Conservation (phyloP, 176 grass and related monocot species). For the Miscanthus lutarioriparius region DNA sequence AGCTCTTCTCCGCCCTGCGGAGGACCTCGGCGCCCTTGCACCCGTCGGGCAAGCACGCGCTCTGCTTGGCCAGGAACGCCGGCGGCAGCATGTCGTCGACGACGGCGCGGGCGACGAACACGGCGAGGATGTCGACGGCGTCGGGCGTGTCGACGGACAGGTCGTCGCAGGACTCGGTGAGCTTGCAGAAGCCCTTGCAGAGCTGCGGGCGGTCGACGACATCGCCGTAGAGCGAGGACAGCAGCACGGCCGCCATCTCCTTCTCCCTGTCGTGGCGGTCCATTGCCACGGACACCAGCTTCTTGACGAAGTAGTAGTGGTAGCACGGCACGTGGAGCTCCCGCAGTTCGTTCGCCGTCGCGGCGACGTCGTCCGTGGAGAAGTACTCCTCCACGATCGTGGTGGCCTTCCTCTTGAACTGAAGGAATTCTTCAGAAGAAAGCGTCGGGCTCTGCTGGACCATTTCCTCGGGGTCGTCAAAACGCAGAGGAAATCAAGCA, state of each 20-base stretch:
- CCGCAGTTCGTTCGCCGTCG: conserved; percentile 50
- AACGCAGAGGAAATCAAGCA: neutral
- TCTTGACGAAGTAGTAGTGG: conserved; percentile 78
- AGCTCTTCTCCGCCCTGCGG: conserved; percentile 45
- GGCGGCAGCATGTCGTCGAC: conserved; percentile 74
- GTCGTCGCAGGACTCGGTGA: conserved; percentile 69
- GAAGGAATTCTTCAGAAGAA: conserved; percentile 42
- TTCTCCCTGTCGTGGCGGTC: conserved; percentile 81
- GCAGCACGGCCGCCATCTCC: conserved; percentile 71
- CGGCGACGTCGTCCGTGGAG: conserved; percentile 50
- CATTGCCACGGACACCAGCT: conserved; percentile 67
- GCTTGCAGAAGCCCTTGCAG: conserved; percentile 63
- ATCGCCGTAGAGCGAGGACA: conserved; percentile 67
- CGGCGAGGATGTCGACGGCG: conserved; percentile 61
- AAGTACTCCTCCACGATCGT: conserved; percentile 68
- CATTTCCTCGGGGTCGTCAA: conserved; percentile 11
- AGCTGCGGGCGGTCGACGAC: conserved; percentile 57
- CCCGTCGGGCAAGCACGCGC: conserved; percentile 27
- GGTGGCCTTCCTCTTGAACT: conserved; percentile 57
- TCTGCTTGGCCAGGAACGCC: conserved; percentile 52
- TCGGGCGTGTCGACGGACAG: conserved; percentile 66
- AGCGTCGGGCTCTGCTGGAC: conserved; percentile 36
- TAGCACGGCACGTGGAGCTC: conserved; percentile 58
- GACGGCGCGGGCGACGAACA: conserved; percentile 77
- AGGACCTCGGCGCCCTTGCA: conserved; percentile 65